Base-by-base conservation (phyloP, 1,139 yeast genomes). In the Ogataea hybrid region DNA sequence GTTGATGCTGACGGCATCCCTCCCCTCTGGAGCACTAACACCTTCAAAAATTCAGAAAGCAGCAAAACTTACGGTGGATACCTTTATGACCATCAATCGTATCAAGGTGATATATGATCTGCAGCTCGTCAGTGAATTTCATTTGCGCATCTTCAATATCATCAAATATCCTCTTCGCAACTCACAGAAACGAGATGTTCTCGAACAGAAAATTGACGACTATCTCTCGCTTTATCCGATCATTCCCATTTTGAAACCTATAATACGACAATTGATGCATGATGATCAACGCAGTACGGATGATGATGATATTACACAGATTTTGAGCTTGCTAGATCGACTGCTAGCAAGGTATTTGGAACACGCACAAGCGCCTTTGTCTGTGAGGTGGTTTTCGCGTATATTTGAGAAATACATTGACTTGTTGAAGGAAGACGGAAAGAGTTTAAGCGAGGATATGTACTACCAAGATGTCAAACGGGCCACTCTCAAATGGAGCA, bases 181-280 rank as follows among this genome's bases (percentile, higher is more conserved):
- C 15, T 25, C 41, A 6, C 29, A 23, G 4, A 16, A 36, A 15
- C 46, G 47, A 25, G 43, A 33, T 1, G 28, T 28, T 16, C 35
- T 48, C 3, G 43, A 34, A 22, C 38, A 34, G 4, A 37, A 37
- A 12, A 43, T 57, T 4, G 57, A 55, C 14, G 49, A 53, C 3
- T 58, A 47, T 38, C 54, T 46, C 32, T 44, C 46, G 1, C 38
- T 50, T 18, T 47, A 54, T 25, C 63, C 63, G 1, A 50, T 59
- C 0, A 39, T 59, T 3, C 59, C 62, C 0, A 48, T 56, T 4
- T 28, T 59, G 20, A 47, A 44, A 32, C 58, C 57, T 4, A 39
- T 54, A 6, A 41, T 48, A 7, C 35, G 42, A 11, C 49, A 51
- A 15, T 33, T 44, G 16, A 32, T 46, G 4, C 41, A 32, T 6